Conservation (phyloP, 2,329 filamentous ascomycete species). For the Mycosphaerella sp. region DNA sequence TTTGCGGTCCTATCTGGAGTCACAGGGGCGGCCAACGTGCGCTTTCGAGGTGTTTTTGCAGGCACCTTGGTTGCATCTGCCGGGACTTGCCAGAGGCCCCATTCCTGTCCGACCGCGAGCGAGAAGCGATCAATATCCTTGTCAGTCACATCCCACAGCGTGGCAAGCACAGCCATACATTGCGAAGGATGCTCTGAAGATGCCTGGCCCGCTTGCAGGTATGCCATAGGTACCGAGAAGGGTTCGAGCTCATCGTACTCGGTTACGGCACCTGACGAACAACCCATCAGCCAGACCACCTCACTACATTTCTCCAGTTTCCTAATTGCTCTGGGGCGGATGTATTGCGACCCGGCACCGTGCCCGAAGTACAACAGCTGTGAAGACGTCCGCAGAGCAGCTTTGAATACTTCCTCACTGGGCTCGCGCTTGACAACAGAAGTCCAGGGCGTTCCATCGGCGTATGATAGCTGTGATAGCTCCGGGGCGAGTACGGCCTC, state of each 20-base stretch:
- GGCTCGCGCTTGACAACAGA: conserved; percentile 63
- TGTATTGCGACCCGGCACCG: conserved; percentile 89
- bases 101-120: conserved; percentile 68
- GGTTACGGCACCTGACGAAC: conserved; percentile 73
- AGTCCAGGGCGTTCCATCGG: conserved; percentile 50
- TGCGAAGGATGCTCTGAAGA: conserved; percentile 12
- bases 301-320: conserved; percentile 48
- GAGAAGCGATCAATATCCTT: conserved; percentile 95
- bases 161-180: conserved; percentile 72
- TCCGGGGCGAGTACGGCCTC: conserved; percentile 65
- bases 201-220: conserved; percentile 67
- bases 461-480: conserved; percentile 44
- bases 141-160: conserved; percentile 96
- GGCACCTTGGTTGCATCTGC: conserved; percentile 18
- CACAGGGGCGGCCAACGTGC: conserved; percentile 19
- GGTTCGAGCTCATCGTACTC: conserved; percentile 84
- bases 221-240: conserved; percentile 84
- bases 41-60: conserved; percentile 29
- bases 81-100: conserved; percentile 60
- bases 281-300: conserved; percentile 81
- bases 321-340: conserved; percentile 75
- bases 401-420: conserved; percentile 68
- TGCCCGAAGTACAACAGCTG: conserved; percentile 93
- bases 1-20: conserved; percentile 29
- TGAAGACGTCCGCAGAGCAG: conserved; percentile 58